Evolutionary conservation across 2,329 filamentous ascomycete species (phyloP), one percentile per base, ranked within the genome.

Genomic region (Aspergillus transmontanensis): DNA sequence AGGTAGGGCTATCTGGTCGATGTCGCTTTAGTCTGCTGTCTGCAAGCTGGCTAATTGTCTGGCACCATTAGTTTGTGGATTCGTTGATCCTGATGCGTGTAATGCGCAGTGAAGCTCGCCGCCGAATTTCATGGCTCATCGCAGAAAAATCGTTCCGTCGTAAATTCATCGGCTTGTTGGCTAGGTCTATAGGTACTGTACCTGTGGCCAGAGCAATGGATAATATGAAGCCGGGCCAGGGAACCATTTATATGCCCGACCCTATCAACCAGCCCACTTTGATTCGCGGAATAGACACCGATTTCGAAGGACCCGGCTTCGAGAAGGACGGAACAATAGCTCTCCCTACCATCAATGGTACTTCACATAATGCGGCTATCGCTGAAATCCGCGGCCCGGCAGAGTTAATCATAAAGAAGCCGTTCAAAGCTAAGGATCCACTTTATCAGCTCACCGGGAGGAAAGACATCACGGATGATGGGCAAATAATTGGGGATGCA

Each of bases 131-230:
- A 58, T 94, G 96, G 74, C 87, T 99, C 57, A 95, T 97, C 65
- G 95, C 95, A 26, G 94, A 96, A 71, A 98, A 97, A 77, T 97
- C 94, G 2, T 96, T 98, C 80, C 89, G 92, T 72, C 89, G 94
- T 72, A 87, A 81, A 75, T 96, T 98, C 75, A 93, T 99, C 72
- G 95, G 95, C 48, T 90, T 90, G 82, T 86, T 92, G 68, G 94
- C 95, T 30, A 87, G 91, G 58, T 87, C 92, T 76, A 91, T 94
- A 57, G 94, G 95, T 43, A 91, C 93, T 7, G 92, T 99, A 26
- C 92, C 94, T n/a, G 95, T 99, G 58, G 92, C 93, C 60, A 87
- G 95, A 71, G 93, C 95, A 30, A 89, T 97, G 81, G 95, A 99
- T 76, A 87, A 88, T 74, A 91, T 95, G 68, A 96, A 91, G 76